phyloP scores from a whole-genome alignment of 1,284 basidiomycete genomes.

The Spongispora temasekensis region DNA sequence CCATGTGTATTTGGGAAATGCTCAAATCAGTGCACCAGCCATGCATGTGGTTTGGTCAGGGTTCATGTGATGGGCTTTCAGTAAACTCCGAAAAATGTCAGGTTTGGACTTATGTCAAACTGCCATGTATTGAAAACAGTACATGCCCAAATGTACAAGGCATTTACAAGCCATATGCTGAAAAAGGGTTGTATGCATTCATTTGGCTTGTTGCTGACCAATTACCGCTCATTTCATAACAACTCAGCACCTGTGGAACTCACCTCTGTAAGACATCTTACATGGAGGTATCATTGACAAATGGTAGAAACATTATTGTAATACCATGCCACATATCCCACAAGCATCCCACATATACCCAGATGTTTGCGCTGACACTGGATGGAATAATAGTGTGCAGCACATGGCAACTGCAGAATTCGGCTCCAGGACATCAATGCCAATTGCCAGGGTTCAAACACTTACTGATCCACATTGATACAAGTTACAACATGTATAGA shows the following conservation, averaged over 20 bases:
- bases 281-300: not conserved
- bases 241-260: not conserved
- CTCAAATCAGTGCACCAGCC: too few relatives aligned
- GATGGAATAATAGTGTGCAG: not conserved
- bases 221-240: not conserved
- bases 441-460: too few relatives aligned
- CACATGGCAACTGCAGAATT: not conserved
- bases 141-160: not conserved
- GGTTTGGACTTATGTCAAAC: too few relatives aligned
- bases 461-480: not conserved
- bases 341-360: not conserved
- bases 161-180: not conserved
- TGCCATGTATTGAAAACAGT: too few relatives aligned
- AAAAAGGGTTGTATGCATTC: not conserved
- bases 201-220: not conserved
- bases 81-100: too few relatives aligned
- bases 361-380: not conserved
- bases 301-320: not conserved
- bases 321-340: not conserved
- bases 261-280: not conserved
- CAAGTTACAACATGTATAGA: not conserved
- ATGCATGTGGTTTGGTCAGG: too few relatives aligned
- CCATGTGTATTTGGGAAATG: too few relatives aligned
- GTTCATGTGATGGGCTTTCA: too few relatives aligned
- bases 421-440: not conserved